Evolutionary conservation across 768 basidiomycete genomes (phyloP).

Genomic region (Cyclocybe cylindracea): DNA sequence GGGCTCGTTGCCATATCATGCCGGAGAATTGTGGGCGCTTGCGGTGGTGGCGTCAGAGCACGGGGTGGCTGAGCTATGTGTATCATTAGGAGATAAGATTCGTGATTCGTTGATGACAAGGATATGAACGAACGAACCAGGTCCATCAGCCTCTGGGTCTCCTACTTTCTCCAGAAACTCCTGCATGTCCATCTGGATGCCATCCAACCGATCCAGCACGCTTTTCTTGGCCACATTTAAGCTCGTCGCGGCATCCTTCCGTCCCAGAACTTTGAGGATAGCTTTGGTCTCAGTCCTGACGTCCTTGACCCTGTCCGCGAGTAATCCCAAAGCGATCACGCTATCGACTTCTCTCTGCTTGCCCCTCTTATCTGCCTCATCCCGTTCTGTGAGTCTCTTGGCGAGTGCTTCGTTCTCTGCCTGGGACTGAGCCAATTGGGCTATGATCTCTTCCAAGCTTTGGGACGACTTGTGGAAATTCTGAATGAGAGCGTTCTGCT

Average conservation of each 20-base stretch:
- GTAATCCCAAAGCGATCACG: background rate
- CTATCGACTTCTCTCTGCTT: background rate
- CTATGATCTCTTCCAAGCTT: too few species aligned
- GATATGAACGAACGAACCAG: background rate
- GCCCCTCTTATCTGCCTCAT: too few species aligned
- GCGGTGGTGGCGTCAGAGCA: background rate
- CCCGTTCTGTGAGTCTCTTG: too few species aligned
- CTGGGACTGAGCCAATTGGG: too few species aligned
- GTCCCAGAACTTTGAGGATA: background rate
- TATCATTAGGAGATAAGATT: background rate
- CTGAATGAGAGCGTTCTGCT: too few species aligned
- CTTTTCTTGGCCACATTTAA: background rate
- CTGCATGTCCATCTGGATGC: slow-evolving; percentile 14
- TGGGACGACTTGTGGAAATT: too few species aligned
- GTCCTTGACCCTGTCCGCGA: slow-evolving; percentile 2
- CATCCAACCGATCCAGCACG: slow-evolving; percentile 9
- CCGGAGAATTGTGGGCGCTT: background rate
- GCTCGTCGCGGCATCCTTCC: background rate
- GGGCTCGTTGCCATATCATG: slow-evolving; percentile 16
- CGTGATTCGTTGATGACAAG: background rate
- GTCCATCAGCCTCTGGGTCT: slow-evolving; percentile 14
- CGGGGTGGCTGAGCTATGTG: background rate
- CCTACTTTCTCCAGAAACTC: slow-evolving; percentile 16
- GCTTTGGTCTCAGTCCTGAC: background rate
- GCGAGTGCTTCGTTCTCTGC: too few species aligned